These are phyloP conservation scores for Pythium aphanidermatum DNA, from an alignment of 352 stramenopile genomes.

Conservation along the genomic window DNA sequence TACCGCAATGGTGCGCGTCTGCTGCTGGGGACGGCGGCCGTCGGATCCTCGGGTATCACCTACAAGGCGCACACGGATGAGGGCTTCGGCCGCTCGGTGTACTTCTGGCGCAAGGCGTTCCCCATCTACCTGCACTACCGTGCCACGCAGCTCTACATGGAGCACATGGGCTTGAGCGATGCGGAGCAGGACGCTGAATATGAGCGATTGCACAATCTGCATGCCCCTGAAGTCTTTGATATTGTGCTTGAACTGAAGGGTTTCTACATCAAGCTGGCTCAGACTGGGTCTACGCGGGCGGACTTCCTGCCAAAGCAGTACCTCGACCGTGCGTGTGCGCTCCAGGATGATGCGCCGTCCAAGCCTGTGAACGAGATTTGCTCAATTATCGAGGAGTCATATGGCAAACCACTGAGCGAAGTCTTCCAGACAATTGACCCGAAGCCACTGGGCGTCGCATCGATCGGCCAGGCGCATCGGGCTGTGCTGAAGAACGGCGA, in stretches of 20 bases:
- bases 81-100: slow-evolving; percentile 70
- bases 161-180: slow-evolving; percentile 34
- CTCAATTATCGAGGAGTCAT: slow-evolving; percentile 69
- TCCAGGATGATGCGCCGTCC: slow-evolving; percentile 76
- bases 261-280: slow-evolving; percentile 85
- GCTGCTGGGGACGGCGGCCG: slow-evolving; percentile 45
- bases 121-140: slow-evolving; percentile 85
- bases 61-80: slow-evolving; percentile 67
- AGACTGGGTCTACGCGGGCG: slow-evolving; percentile 71
- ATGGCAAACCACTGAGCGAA: slow-evolving; percentile 43
- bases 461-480: slow-evolving; percentile 80
- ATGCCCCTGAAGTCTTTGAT: slow-evolving; percentile 71
- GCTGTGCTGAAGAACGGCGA: slow-evolving; percentile 61
- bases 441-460: slow-evolving; percentile 70
- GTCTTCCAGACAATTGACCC: slow-evolving; percentile 61
- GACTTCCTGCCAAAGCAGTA: slow-evolving; percentile 83
- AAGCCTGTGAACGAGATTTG: slow-evolving; percentile 70
- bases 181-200: slow-evolving; percentile 63
- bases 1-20: slow-evolving; percentile 52
- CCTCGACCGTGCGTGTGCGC: slow-evolving; percentile 54
- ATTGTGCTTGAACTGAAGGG: slow-evolving; percentile 82
- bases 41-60: slow-evolving; percentile 36
- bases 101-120: slow-evolving; percentile 86
- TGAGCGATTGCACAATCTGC: slow-evolving; percentile 66
- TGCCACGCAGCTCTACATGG: slow-evolving; percentile 67